Percentiles rank a stretch among this genome's conserved stretches.
Evolutionary conservation across 2,329 filamentous ascomycete genomes (phyloP).

Genomic region (Aureobasidium sp.): DNA sequence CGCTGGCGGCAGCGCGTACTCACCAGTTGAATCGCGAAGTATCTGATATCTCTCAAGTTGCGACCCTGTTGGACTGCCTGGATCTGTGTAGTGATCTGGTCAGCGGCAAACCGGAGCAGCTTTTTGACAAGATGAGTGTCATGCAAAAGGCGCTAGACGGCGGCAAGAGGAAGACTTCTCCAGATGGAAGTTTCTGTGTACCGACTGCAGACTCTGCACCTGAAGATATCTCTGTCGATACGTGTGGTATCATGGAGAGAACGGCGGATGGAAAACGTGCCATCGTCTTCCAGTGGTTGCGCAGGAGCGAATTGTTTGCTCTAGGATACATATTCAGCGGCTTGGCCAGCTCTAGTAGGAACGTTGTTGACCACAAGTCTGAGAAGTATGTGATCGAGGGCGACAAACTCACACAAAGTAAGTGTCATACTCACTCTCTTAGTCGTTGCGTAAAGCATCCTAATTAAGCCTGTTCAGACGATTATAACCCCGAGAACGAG

Average conservation of each 20-base stretch:
- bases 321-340: conserved; percentile 55
- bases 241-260: conserved; percentile 39
- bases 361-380: conserved; percentile 48
- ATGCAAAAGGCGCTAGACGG: conserved; percentile 59
- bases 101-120: conserved; percentile 52
- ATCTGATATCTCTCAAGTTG: conserved; percentile 59
- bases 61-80: conserved; percentile 58
- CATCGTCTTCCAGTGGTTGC: conserved; percentile 54
- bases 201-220: conserved; percentile 32
- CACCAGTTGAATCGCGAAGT: conserved; percentile 58
- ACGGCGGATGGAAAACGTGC: conserved; percentile 32
- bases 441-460: background rate
- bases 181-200: conserved; percentile 35
- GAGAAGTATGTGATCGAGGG: conserved; percentile 54
- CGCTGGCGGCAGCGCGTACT: conserved; percentile 66
- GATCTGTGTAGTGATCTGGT: conserved; percentile 65
- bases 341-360: conserved; percentile 48
- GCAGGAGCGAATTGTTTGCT: conserved; percentile 52
- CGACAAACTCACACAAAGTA: conserved; percentile 44
- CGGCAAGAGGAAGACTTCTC: conserved; percentile 25
- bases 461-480: background rate
- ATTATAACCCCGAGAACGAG: conserved; percentile 11
- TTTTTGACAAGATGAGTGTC: conserved; percentile 53
- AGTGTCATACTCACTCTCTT: background rate
- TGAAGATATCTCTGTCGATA: conserved; percentile 33